Evolutionary conservation across 192 early-diverging fungal species (phyloP).

Genomic region (Backusella australiensis): DNA sequence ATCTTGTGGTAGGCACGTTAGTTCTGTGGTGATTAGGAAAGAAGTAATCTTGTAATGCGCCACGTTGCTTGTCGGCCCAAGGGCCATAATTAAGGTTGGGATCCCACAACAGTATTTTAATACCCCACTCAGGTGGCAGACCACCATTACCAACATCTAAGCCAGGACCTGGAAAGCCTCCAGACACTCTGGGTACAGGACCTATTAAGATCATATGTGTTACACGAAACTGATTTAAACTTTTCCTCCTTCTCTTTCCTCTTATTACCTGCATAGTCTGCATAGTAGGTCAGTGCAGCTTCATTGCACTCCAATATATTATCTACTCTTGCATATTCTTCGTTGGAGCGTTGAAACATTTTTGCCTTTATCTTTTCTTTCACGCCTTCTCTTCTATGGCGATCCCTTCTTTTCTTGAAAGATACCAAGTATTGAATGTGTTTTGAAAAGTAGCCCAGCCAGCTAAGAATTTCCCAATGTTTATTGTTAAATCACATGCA

Average conservation of each 20-base stretch:
- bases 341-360: conserved; percentile 5
- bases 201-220: conserved; percentile 10
- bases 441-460: conserved; percentile 2
- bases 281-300: conserved; percentile 59
- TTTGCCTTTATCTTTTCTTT: not conserved
- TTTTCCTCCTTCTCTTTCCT: not conserved
- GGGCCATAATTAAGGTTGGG: conserved; percentile 72
- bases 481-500: not conserved
- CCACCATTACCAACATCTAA: conserved; percentile 47
- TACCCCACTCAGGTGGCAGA: conserved; percentile 68
- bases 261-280: conserved; percentile 61
- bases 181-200: conserved; percentile 4
- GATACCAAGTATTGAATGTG: conserved; percentile 4
- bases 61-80: conserved; percentile 79
- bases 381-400: not conserved
- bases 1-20: conserved; percentile 38
- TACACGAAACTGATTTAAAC: not conserved
- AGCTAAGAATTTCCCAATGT: not conserved
- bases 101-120: conserved; percentile 54
- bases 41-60: conserved; percentile 63
- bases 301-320: conserved; percentile 56
- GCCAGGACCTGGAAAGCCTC: not conserved
- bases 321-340: conserved; percentile 69
- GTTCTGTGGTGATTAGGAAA: conserved; percentile 67
- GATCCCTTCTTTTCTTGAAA: not conserved